Base-by-base conservation (phyloP, 352 stramenopile species). In the Phytophthora megakarya region DNA sequence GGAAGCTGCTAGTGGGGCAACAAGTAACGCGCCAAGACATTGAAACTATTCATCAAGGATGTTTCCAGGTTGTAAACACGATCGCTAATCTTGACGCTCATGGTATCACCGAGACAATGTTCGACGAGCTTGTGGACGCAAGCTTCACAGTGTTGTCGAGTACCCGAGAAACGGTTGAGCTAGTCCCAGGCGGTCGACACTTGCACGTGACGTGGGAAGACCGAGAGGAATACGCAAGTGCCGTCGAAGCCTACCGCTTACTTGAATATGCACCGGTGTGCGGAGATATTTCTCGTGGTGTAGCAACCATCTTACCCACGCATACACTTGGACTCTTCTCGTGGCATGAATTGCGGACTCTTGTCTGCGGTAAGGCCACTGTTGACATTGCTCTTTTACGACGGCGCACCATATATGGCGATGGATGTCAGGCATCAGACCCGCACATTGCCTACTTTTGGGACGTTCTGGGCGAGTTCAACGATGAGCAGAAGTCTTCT, bases 171-270 rank as follows among this genome's bases (percentile, higher is more conserved):
- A 74, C 68, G 13, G 84, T 96, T 1, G 89, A 97, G 47, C 72
- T 98, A 18, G 63, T 96, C 0, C 87, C 89, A 10, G 86, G 86
- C 7, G 92, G 92, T n/a, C 66, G 63, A 18, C 57, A 87, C 28
- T 77, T 97, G 42, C 81, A 87, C 25, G 90, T 98, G 9, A 93
- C 78, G 11, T 98, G 89, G 86, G 84, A 96, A n/a, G 95, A 98
- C 71, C 86, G 87, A 25, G 74, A 90, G 3, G 84, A 81, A 30
- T 97, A 96, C 46, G 90, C 88, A 5, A 60, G 67, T n/a, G 76
- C 86, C 6, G 80, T 96, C 0, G 84, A 96, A 47, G 65, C 57
- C 5, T 96, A 95, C 61, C 83, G 90, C 0, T 67, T 97, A 15
- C 71, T 46, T 11, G 90, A 97, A 53, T 97, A 95, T 67, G 67